These are phyloP conservation scores for Senna siamea DNA, from an alignment of 306 rosid genomes.

Conservation along the genomic window DNA sequence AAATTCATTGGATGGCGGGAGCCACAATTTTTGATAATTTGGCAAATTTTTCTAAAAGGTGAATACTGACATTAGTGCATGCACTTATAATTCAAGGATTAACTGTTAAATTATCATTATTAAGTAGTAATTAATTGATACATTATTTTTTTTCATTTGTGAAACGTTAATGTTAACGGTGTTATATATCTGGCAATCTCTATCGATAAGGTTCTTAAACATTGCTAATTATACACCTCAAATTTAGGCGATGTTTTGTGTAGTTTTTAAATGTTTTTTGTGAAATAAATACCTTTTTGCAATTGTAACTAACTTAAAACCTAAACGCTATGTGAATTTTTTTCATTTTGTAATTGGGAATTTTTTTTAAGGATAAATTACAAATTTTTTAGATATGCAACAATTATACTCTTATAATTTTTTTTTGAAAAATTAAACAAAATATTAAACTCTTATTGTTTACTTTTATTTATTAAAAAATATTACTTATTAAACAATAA, in stretches of 20 bases:
- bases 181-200: background rate
- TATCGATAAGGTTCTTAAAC: too few species aligned
- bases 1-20: constrained; percentile 3
- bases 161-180: background rate
- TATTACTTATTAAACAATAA: too few species aligned
- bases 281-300: background rate
- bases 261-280: too few species aligned
- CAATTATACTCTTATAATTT: too few species aligned
- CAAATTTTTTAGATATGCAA: too few species aligned
- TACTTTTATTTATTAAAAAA: too few species aligned
- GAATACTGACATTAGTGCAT: background rate
- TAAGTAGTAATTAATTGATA: background rate
- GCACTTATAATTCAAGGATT: background rate
- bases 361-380: background rate
- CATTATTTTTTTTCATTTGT: background rate
- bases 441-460: too few species aligned
- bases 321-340: background rate
- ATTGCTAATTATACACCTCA: too few species aligned
- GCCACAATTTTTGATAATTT: background rate
- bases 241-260: too few species aligned
- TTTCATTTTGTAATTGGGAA: background rate
- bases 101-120: background rate
- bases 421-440: too few species aligned
- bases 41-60: background rate
- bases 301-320: background rate